Evolutionary conservation across 768 basidiomycete species (phyloP).

Genomic region (Tricholoma hemisulphureum): DNA sequence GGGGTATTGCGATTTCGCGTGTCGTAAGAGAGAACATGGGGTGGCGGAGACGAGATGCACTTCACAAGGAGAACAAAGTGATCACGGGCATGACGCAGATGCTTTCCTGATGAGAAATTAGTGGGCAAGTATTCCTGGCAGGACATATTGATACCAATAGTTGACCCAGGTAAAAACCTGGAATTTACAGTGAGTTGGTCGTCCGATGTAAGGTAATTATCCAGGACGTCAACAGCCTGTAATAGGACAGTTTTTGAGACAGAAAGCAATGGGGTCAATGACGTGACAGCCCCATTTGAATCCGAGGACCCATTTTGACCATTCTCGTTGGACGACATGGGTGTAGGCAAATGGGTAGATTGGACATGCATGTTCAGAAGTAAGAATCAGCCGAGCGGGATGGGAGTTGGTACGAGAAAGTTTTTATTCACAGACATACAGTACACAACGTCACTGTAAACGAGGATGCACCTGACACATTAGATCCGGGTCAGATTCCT

Average conservation of each 20-base stretch:
- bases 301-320: slow-evolving; percentile 15
- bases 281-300: slow-evolving; percentile 13
- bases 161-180: slow-evolving; percentile 81
- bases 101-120: slow-evolving; percentile 58
- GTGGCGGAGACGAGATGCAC: slow-evolving; percentile 43
- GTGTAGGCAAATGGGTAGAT: slow-evolving; percentile 28
- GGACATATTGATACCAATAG: slow-evolving; percentile 59
- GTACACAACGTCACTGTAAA: neutral
- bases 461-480: neutral
- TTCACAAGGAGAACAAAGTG: slow-evolving; percentile 73
- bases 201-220: slow-evolving; percentile 62
- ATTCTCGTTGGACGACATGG: slow-evolving; percentile 25
- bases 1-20: slow-evolving; percentile 74
- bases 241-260: slow-evolving; percentile 66
- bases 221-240: slow-evolving; percentile 73
- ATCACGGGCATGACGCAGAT: slow-evolving; percentile 81
- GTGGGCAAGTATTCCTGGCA: slow-evolving; percentile 1
- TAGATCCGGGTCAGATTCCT: too few species aligned
- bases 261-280: slow-evolving; percentile 56
- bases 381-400: neutral
- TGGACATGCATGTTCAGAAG: neutral
- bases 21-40: slow-evolving; percentile 71
- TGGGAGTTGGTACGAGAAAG: neutral
- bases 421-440: neutral
- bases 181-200: slow-evolving; percentile 68